These are phyloP conservation scores for Debaryomyces hansenii DNA, from an alignment of 805 yeast species.

Conservation along the genomic window DNA sequence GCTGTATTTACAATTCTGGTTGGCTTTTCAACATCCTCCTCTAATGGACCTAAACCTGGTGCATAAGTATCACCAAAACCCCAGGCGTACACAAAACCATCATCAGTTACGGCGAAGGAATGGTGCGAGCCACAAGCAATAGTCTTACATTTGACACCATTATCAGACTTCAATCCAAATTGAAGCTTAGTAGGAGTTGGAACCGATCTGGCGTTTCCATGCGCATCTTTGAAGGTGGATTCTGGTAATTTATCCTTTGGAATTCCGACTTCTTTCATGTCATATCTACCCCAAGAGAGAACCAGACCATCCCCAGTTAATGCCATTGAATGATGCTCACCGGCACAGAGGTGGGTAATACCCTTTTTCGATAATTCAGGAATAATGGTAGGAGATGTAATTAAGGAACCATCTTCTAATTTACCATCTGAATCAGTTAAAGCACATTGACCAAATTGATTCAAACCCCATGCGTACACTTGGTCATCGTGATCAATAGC, in stretches of 20 bases:
- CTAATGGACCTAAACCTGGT: constrained; percentile 91
- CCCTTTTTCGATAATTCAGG: constrained; percentile 58
- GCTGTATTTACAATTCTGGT: constrained; percentile 94
- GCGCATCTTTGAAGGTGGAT: constrained; percentile 72
- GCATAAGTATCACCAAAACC: constrained; percentile 98
- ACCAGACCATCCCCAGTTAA: constrained; percentile 71
- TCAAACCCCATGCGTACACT: constrained; percentile 91
- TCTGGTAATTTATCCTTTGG: constrained; percentile 64
- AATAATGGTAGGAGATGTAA: constrained; percentile 74
- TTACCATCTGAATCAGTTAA: constrained; percentile 56
- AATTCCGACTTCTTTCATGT: constrained; percentile 91
- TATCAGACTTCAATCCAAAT: constrained; percentile 26
- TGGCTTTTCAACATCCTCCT: constrained; percentile 83
- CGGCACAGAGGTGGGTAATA: constrained; percentile 72
- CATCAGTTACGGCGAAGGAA: constrained; percentile 77
- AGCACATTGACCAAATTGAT: constrained; percentile 97
- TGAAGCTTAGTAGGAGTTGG: constrained; percentile 78
- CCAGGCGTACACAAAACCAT: constrained; percentile 92
- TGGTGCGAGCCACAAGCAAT: constrained; percentile 92
- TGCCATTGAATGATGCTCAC: constrained; percentile 92
- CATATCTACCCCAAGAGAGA: constrained; percentile 86
- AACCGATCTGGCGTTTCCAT: constrained; percentile 78
- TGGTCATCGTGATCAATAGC: constrained; percentile 75
- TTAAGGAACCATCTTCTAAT: constrained; percentile 82
- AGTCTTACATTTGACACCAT: constrained; percentile 32